These are phyloP conservation scores for Globisporangium cystogenes DNA, from an alignment of 352 stramenopile species.

Conservation along the genomic window DNA sequence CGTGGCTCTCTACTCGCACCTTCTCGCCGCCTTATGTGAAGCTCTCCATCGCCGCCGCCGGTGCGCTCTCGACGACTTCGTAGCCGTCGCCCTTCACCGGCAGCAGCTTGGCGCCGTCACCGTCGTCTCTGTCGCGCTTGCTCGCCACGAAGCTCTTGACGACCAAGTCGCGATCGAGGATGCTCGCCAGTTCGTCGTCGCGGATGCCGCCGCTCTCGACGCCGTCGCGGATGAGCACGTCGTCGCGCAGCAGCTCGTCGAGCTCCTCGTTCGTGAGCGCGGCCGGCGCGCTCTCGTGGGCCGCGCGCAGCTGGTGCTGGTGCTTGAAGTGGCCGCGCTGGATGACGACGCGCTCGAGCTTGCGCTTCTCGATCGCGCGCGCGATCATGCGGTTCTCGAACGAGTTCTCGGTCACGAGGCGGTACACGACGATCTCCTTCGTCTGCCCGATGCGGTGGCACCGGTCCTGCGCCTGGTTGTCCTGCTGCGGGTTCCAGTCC, in stretches of 20 bases:
- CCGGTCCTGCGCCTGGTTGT: slow-evolving; percentile 94
- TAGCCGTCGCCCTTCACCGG: slow-evolving; percentile 59
- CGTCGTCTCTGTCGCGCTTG: slow-evolving; percentile 15
- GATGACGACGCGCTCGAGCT: slow-evolving; percentile 84
- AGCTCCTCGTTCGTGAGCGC: slow-evolving; percentile 72
- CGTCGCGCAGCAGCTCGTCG: slow-evolving; percentile 65
- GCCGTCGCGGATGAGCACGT: slow-evolving; percentile 63
- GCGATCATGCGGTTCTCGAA: slow-evolving; percentile 99
- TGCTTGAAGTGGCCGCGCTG: slow-evolving; percentile 82
- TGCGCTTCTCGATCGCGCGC: slow-evolving; percentile 97
- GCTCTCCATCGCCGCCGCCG: slow-evolving; percentile 60
- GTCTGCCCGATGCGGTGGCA: slow-evolving; percentile 98
- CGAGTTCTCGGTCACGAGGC: slow-evolving; percentile 93
- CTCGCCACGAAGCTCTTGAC: slow-evolving; percentile 69
- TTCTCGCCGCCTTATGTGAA: slow-evolving; percentile 28
- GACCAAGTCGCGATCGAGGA: slow-evolving; percentile 66
- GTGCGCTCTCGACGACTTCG: slow-evolving; percentile 66
- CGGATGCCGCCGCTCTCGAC: slow-evolving; percentile 73
- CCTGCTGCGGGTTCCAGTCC: slow-evolving; percentile 98
- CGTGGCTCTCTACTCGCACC: background rate
- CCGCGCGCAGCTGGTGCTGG: slow-evolving; percentile 16
- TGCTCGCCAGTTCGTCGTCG: slow-evolving; percentile 49
- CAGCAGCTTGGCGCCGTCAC: slow-evolving; percentile 21
- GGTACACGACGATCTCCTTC: slow-evolving; percentile 96
- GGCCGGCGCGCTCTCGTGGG: slow-evolving; percentile 20